These are phyloP conservation scores for Phylloporus arenicola DNA, from an alignment of 768 basidiomycete species.

Conservation along the genomic window DNA sequence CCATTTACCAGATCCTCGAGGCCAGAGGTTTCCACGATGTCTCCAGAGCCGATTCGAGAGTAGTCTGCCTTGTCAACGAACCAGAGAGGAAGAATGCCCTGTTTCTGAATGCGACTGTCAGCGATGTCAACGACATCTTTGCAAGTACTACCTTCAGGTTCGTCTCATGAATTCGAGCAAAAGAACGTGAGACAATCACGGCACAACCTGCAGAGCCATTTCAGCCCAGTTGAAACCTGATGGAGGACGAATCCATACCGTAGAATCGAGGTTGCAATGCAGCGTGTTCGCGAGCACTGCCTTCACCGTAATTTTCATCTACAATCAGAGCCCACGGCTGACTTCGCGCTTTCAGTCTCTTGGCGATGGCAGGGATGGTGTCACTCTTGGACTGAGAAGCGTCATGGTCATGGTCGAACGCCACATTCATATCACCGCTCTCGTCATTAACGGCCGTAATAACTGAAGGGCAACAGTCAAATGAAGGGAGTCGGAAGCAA, in stretches of 20 bases:
- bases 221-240: background rate
- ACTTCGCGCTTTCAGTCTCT: constrained; percentile 73
- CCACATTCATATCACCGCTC: constrained; percentile 87
- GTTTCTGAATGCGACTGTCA: constrained; percentile 59
- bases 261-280: constrained; percentile 95
- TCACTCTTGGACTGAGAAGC: constrained; percentile 45
- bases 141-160: constrained; percentile 71
- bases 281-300: constrained; percentile 96
- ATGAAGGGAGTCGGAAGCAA: background rate
- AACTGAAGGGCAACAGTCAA: constrained; percentile 41
- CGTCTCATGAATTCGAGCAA: constrained; percentile 97
- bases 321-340: constrained; percentile 94
- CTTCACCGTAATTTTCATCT: constrained; percentile 97
- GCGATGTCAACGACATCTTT: background rate
- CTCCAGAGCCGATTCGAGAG: constrained; percentile 72
- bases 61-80: constrained; percentile 86
- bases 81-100: constrained; percentile 96
- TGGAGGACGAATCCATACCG: constrained; percentile 37
- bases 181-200: constrained; percentile 86
- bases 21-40: constrained; percentile 79
- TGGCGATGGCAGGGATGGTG: constrained; percentile 88
- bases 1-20: constrained; percentile 57
- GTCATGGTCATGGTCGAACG: constrained; percentile 67
- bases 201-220: constrained; percentile 54
- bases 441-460: constrained; percentile 97